A percentile compares a stretch with the other conserved stretches of the same genome.
phyloP scores from a whole-genome alignment of 2,329 filamentous ascomycete genomes.

The Albophoma yamanashiensis region DNA sequence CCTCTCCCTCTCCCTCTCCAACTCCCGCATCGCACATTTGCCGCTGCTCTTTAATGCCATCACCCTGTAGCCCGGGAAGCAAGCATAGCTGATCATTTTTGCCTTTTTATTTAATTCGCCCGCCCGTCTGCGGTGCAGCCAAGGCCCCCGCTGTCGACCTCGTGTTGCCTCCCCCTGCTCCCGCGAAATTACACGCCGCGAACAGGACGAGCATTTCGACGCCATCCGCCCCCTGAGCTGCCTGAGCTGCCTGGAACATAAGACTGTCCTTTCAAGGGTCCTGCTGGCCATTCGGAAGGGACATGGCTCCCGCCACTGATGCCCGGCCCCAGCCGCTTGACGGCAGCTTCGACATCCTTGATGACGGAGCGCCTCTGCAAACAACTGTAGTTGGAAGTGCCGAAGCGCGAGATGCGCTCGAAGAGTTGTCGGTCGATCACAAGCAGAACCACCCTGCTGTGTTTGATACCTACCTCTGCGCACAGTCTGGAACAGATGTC shows the following conservation, averaged over 20 bases:
- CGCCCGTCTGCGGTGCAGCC: neutral
- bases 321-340: neutral
- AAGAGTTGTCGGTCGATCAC: slow-evolving; percentile 15
- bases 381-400: neutral
- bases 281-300: neutral
- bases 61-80: neutral
- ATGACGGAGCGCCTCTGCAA: slow-evolving; percentile 2
- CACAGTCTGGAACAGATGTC: neutral
- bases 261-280: neutral
- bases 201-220: neutral
- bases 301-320: neutral
- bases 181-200: neutral
- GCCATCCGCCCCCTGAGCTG: neutral
- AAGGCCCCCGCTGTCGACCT: neutral
- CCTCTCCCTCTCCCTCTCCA: neutral
- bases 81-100: neutral
- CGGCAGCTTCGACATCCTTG: slow-evolving; percentile 4
- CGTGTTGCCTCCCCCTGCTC: neutral
- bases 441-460: slow-evolving; percentile 13
- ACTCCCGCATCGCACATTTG: neutral
- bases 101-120: neutral
- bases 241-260: neutral
- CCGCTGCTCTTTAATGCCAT: neutral
- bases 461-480: slow-evolving; percentile 3
- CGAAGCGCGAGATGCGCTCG: slow-evolving; percentile 11